Evolutionary conservation across 805 yeast species (phyloP).

Genomic region (Spathaspora boniae): DNA sequence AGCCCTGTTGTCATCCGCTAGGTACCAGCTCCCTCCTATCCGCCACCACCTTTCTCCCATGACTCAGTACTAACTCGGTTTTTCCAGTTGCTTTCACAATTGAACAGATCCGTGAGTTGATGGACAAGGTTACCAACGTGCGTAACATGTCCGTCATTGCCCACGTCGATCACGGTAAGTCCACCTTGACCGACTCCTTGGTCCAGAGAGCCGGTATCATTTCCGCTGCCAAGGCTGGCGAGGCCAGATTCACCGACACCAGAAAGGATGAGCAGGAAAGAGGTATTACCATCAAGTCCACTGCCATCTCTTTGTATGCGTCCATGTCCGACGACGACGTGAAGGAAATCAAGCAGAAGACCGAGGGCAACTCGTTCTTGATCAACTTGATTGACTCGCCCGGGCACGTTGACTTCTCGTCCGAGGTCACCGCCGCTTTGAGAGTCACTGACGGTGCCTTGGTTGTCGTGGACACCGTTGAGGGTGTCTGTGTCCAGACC

Average conservation of each 20-base stretch:
- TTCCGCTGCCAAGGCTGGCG: conserved; percentile 99
- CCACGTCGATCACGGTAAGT: conserved; percentile 99
- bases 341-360: conserved; percentile 87
- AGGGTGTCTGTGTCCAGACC: conserved; percentile 99
- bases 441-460: conserved; percentile 99
- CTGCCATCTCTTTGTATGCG: conserved; percentile 95
- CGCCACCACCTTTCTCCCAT: too few species aligned
- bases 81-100: conserved; percentile 47
- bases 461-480: conserved; percentile 98
- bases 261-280: conserved; percentile 99
- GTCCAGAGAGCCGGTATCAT: conserved; percentile 99
- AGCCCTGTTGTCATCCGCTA: conserved; percentile 1
- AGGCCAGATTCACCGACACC: conserved; percentile 99
- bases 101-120: conserved; percentile 93
- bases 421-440: conserved; percentile 99
- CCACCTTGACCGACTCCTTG: conserved; percentile 97
- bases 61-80: conserved; percentile 4
- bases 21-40: too few species aligned
- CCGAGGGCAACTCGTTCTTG: conserved; percentile 91
- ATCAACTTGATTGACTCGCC: conserved; percentile 99
- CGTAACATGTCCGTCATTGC: conserved; percentile 99
- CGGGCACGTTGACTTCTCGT: conserved; percentile 99
- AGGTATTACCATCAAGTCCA: conserved; percentile 99
- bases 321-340: conserved; percentile 82
- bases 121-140: conserved; percentile 99